Evolutionary conservation across 2,329 filamentous ascomycete species (phyloP), one percentile per base, ranked within the genome.

Genomic region (Aspergillus brunneoviolaceus): DNA sequence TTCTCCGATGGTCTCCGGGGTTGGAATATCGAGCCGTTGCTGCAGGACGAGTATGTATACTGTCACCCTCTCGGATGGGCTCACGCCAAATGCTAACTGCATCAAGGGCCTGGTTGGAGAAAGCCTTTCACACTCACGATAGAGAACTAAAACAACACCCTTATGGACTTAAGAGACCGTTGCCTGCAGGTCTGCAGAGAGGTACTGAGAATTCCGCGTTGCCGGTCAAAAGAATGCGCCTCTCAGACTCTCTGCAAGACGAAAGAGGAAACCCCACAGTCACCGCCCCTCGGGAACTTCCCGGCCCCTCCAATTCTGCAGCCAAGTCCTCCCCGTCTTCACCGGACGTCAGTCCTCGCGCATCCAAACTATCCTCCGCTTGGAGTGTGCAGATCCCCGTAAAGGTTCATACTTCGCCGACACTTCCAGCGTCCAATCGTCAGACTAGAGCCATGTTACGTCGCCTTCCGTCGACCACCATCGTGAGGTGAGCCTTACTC

Each of bases 81-180:
- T 21, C 49, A 19, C n/a, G 33, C 29, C 12, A 23, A 33, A 39
- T 12, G 55, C 63, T 66, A 59, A 64, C 58, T 50, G 25, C 19
- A 45, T n/a, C 2, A 35, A 77, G 75, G 39, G 58, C 64, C 16
- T 74, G 69, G 67, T 73, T 78, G 70, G 67, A 76, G 39, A 68
- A 66, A 12, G 60, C 65, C 7, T 77, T 77, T 57, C 59, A 59
- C 39, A 67, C 35, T 3, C 53, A 64, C 23, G 57, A 60, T 35
- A 63, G 58, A 4, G 60, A 66, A 6, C 27, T 58, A 23, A 47
- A 47, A 35, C 50, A 25, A 5, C 51, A 16, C 10, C 19, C 25
- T 10, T 66, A 58, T 12, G 55, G 19, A 16, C 10, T 57, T 14
- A 73, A 70, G 60, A 62, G 62, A 21, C 60, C 50, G 19, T 63